Evolutionary conservation across 2,329 filamentous ascomycete genomes (phyloP), one percentile per base, ranked within the genome.

Genomic region (Parastagonospora avenae): DNA sequence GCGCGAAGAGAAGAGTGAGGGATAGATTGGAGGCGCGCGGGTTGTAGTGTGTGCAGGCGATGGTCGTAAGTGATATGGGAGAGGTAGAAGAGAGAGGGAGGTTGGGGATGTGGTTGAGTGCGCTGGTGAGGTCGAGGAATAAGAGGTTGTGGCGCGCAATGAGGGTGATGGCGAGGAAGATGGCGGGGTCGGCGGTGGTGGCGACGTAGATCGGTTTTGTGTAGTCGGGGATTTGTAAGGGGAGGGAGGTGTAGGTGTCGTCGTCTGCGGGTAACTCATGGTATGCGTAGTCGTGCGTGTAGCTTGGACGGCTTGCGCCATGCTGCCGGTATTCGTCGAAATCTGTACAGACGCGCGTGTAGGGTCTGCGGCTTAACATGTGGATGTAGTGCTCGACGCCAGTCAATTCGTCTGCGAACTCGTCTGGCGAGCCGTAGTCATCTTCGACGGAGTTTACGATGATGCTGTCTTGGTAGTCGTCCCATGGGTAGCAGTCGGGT

Each of bases 51-150:
- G 29, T 37, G 10, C 54, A 41, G 16, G 50, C 47, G 8, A 46
- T 16, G 19, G 3, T 24, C 5, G 19, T 32, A 8, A n/a, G 30
- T 32, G 30, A 32, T 32, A 11, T 32, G 7, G 10, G 30, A 3
- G 30, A 2, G n/a, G n/a, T n/a, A n/a, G 30, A 32, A 10, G 30
- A 14, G 4, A 40, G 50, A 8, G 5, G 2, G 8, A 61, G 28
- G 31, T 67, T 68, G 1, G 60, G 64, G 4, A 68, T 35, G 46
- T 67, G 59, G 12, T 57, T 50, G 0, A 61, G 29, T 1, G 56
- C 61, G 1, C 53, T 62, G 29, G 38, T 12, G 48, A 66, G 59
- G 43, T 63, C 48, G 8, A 64, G 42, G 35, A 42, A 49, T 0
- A 62, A 59, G 0, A 63, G 38, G 35, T 68, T 66, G 11, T 32